A percentile compares a stretch with the other conserved stretches of the same genome.
Evolutionary conservation across 257 asterid species (phyloP).

Genomic region (Plantago major): DNA sequence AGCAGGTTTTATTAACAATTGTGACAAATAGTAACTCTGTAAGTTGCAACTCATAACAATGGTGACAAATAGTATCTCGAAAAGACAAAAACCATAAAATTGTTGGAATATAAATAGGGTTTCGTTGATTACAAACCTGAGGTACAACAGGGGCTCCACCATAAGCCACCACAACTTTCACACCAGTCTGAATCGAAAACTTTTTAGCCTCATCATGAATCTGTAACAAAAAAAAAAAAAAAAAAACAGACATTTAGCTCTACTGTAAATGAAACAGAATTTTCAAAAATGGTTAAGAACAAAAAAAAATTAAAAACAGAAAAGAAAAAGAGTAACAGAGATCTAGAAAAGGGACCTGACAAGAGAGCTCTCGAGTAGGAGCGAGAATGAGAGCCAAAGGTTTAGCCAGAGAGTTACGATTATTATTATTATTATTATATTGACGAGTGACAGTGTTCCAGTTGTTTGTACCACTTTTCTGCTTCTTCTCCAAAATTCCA

Average conservation of each 20-base stretch:
- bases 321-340: not conserved
- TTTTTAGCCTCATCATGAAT: conserved; percentile 71
- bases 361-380: conserved; percentile 76
- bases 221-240: too few relatives aligned
- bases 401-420: conserved; percentile 20
- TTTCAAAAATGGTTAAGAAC: not conserved
- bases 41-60: too few relatives aligned
- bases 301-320: not conserved
- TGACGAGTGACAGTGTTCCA: not conserved
- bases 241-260: not conserved
- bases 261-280: not conserved
- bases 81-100: too few relatives aligned
- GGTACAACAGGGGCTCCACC: conserved; percentile 64
- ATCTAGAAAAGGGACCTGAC: conserved; percentile 42
- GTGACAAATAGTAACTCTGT: too few relatives aligned
- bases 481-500: conserved; percentile 27
- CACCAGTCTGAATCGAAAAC: conserved; percentile 59
- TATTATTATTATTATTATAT: not conserved
- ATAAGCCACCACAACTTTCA: conserved; percentile 59
- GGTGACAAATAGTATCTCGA: too few relatives aligned
- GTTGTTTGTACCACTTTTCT: not conserved
- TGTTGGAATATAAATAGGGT: too few relatives aligned
- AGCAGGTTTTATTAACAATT: too few relatives aligned
- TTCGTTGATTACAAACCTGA: conserved; percentile 34
- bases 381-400: conserved; percentile 68